These are phyloP conservation scores for Aspergillus neotritici DNA, from an alignment of 2,329 filamentous ascomycete genomes.

Conservation along the genomic window DNA sequence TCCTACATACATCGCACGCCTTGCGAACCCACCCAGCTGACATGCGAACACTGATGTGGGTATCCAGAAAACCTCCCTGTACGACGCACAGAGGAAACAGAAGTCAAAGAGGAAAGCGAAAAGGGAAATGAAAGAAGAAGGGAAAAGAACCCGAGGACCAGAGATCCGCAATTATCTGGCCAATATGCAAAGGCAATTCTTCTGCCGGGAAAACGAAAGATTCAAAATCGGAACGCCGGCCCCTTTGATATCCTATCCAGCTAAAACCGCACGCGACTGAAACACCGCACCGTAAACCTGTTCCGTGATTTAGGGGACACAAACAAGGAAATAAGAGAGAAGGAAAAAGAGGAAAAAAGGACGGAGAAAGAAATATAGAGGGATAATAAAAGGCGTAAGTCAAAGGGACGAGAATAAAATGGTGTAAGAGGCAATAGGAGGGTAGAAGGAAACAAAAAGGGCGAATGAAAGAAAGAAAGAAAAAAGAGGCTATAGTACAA, in stretches of 20 bases:
- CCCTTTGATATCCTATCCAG: conserved; percentile 24
- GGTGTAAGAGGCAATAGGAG: conserved; percentile 6
- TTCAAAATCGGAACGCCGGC: conserved; percentile 27
- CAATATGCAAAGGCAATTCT: conserved; percentile 19
- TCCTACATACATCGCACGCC: conserved; percentile 28
- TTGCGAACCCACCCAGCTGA: conserved; percentile 19
- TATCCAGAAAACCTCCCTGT: conserved; percentile 24
- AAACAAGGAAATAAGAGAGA: conserved; percentile 7
- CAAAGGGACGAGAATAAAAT: conserved; percentile 5
- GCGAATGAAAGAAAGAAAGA: conserved; percentile 11
- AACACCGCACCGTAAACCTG: conserved; percentile 35
- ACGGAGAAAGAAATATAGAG: conserved; percentile 7
- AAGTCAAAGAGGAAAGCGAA: conserved; percentile 5
- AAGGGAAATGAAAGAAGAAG: conserved; percentile 4
- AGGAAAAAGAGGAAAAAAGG: conserved; percentile 7
- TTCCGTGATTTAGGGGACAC: conserved; percentile 16
- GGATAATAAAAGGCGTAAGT: conserved; percentile 6
- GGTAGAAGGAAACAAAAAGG: conserved; percentile 16
- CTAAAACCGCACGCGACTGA: conserved; percentile 24
- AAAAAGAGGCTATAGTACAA: conserved; percentile 30
- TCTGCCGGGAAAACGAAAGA: conserved; percentile 12
- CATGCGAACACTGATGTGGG: conserved; percentile 22
- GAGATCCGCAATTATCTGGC: conserved; percentile 15
- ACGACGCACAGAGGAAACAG: conserved; percentile 5
- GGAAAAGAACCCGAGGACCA: conserved; percentile 14